Evolutionary conservation across 2,329 filamentous ascomycete genomes (phyloP).

Genomic region (Pseudogymnoascus sp.): DNA sequence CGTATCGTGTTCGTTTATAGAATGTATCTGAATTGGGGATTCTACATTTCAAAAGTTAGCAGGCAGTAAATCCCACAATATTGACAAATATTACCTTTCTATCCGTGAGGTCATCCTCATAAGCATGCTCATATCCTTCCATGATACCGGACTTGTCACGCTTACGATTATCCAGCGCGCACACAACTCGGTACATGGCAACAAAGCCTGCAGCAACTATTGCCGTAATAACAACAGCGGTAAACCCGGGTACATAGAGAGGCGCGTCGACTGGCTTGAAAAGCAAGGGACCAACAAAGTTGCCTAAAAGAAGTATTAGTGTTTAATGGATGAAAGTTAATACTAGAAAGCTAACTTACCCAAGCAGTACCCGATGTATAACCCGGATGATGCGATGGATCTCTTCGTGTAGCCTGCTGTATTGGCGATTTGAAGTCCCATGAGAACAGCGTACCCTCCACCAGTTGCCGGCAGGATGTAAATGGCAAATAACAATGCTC

Average conservation of each 20-base stretch:
- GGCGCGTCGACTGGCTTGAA: slow-evolving; percentile 35
- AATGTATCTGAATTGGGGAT: slow-evolving; percentile 11
- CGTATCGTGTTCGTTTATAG: not conserved
- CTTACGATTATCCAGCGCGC: not conserved
- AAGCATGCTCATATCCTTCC: slow-evolving; percentile 11
- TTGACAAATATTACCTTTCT: not conserved
- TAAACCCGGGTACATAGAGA: slow-evolving; percentile 33
- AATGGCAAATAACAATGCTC: not conserved
- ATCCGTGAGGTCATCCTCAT: slow-evolving; percentile 11
- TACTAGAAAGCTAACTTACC: slow-evolving; percentile 46
- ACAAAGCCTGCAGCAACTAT: not conserved
- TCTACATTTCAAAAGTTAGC: not conserved
- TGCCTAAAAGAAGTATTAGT: not conserved
- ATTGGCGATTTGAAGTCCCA: slow-evolving; percentile 28
- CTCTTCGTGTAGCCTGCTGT: slow-evolving; percentile 42
- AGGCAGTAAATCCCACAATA: not conserved
- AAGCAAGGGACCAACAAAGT: slow-evolving; percentile 32
- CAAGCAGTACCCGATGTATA: slow-evolving; percentile 41
- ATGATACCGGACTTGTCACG: slow-evolving; percentile 7
- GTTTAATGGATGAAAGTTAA: not conserved
- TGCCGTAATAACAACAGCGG: slow-evolving; percentile 26
- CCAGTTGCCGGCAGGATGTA: not conserved
- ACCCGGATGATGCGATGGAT: slow-evolving; percentile 39
- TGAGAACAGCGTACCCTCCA: slow-evolving; percentile 8
- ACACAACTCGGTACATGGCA: not conserved